These are phyloP conservation scores for Lycium barbarum DNA, from an alignment of 257 asterid species.

Conservation along the genomic window DNA sequence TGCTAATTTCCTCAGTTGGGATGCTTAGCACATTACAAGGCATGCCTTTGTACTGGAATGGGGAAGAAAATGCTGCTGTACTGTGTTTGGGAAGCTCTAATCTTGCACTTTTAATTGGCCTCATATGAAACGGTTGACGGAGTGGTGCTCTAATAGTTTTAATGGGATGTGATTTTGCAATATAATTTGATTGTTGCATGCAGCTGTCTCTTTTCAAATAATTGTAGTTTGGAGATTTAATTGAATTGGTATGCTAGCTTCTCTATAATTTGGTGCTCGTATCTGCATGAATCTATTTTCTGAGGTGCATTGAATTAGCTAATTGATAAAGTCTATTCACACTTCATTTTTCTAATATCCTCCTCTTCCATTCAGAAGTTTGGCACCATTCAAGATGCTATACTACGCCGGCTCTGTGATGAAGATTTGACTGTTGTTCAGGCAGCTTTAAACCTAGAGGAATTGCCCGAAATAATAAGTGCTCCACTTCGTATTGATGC, in stretches of 20 bases:
- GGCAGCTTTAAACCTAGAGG: slow-evolving; percentile 65
- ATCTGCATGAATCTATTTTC: background rate
- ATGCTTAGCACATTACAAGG: background rate
- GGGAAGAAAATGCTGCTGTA: background rate
- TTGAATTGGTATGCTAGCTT: slow-evolving; percentile 2
- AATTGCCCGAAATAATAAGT: slow-evolving; percentile 57
- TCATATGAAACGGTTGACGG: background rate
- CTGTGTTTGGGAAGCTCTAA: slow-evolving; percentile 13
- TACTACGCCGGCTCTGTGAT: slow-evolving; percentile 72
- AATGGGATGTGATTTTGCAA: background rate
- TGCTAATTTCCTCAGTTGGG: slow-evolving; percentile 14
- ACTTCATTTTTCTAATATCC: slow-evolving; percentile 9
- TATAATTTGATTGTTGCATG: slow-evolving; percentile 18
- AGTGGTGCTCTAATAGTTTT: slow-evolving; percentile 3
- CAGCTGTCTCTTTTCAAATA: slow-evolving; percentile 20
- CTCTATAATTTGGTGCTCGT: slow-evolving; percentile 11
- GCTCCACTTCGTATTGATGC: slow-evolving; percentile 59
- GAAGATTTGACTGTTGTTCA: slow-evolving; percentile 83
- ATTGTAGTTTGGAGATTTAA: background rate
- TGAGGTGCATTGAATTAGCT: slow-evolving; percentile 17
- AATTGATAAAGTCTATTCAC: background rate
- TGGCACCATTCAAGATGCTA: slow-evolving; percentile 74
- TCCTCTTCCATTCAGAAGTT: slow-evolving; percentile 58
- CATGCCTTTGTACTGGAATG: background rate
- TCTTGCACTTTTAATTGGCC: background rate